These are phyloP conservation scores for Aphanomyces euteiches DNA, from an alignment of 352 stramenopile genomes.

Conservation along the genomic window DNA sequence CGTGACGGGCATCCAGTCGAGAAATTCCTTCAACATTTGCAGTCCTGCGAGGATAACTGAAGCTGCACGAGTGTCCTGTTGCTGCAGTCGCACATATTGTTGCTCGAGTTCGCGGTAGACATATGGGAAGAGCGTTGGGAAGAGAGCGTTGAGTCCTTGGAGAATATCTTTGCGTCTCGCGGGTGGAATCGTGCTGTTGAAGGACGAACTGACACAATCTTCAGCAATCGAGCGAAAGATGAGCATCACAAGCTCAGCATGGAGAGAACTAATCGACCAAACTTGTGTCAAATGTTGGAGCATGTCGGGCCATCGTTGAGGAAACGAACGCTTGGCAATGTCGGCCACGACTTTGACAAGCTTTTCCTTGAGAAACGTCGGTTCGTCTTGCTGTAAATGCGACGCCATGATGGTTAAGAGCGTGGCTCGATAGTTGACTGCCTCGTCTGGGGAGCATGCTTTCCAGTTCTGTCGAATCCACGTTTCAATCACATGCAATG, in stretches of 20 bases:
- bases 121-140: constrained; percentile 61
- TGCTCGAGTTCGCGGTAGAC: constrained; percentile 72
- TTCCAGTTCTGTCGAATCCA: constrained; percentile 62
- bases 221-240: constrained; percentile 68
- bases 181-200: constrained; percentile 74
- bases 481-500: constrained; percentile 71
- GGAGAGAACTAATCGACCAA: constrained; percentile 46
- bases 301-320: constrained; percentile 72
- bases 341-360: constrained; percentile 65
- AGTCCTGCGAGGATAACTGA: constrained; percentile 57
- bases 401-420: constrained; percentile 51
- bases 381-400: constrained; percentile 39
- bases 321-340: constrained; percentile 77
- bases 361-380: constrained; percentile 71
- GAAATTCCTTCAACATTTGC: constrained; percentile 74
- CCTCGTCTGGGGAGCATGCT: constrained; percentile 41
- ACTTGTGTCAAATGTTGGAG: constrained; percentile 60
- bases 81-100: constrained; percentile 57
- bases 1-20: constrained; percentile 78
- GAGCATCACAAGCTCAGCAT: constrained; percentile 69
- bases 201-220: constrained; percentile 73
- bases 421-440: constrained; percentile 47
- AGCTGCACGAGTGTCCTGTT: constrained; percentile 38
- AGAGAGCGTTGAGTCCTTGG: constrained; percentile 67
- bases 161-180: constrained; percentile 72